A percentile compares a stretch with the other conserved stretches of the same genome.
Conservation (phyloP, 257 asterid species). For the Solanum chmielewskii region DNA sequence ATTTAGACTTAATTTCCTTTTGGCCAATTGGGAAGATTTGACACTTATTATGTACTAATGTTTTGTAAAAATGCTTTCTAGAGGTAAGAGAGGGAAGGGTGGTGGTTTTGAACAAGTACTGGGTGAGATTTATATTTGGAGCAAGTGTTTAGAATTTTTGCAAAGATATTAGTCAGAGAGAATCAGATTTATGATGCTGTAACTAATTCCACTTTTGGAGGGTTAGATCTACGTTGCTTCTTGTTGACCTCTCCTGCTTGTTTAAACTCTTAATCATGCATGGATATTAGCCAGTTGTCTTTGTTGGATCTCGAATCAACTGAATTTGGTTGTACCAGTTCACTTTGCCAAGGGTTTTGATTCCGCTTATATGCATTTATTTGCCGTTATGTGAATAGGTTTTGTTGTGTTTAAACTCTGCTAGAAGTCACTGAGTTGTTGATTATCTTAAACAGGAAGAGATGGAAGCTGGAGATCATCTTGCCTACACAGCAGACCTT, state of each 20-base stretch:
- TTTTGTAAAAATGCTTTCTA: not conserved
- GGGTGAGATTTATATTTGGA: not conserved
- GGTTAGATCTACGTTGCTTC: not conserved
- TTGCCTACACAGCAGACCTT: conserved; percentile 21
- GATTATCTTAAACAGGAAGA: conserved; percentile 26
- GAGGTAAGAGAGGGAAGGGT: not conserved
- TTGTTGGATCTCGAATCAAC: not conserved
- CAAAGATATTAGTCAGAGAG: not conserved
- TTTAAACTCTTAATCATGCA: not conserved
- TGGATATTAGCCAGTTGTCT: not conserved
- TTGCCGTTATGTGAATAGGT: not conserved
- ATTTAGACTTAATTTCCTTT: not conserved
- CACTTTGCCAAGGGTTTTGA: not conserved
- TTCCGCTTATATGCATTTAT: not conserved
- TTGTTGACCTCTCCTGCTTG: not conserved
- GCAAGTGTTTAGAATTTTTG: not conserved
- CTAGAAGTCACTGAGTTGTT: not conserved
- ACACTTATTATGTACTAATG: not conserved
- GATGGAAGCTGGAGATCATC: conserved; percentile 26
- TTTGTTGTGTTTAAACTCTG: not conserved
- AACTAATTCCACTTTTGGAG: not conserved
- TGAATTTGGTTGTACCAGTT: not conserved
- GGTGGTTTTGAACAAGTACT: not conserved
- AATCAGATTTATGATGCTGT: not conserved
- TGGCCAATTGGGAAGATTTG: not conserved